Conservation (phyloP, 83 land plant species). For the Larix sibirica region DNA sequence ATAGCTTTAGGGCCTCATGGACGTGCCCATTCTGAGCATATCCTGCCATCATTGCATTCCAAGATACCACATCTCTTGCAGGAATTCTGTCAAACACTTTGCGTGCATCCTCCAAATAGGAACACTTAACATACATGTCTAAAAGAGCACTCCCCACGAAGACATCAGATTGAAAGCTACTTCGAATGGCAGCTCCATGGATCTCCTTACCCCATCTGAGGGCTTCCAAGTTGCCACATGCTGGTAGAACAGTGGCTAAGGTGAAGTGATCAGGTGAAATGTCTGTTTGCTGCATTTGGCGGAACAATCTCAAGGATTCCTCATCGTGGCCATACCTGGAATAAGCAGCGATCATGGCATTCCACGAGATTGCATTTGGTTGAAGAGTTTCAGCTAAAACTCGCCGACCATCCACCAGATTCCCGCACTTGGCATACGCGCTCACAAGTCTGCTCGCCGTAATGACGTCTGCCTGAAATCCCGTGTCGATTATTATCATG, state of each 20-base stretch:
- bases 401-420: neutral
- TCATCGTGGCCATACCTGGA: too few species aligned
- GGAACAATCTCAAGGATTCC: too few species aligned
- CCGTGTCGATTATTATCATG: too few species aligned
- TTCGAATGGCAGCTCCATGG: slow-evolving; percentile 31
- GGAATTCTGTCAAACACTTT: slow-evolving; percentile 38
- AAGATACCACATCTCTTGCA: slow-evolving; percentile 46
- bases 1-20: slow-evolving; percentile 31
- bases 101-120: slow-evolving; percentile 35
- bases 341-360: slow-evolving; percentile 35
- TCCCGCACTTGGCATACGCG: too few species aligned
- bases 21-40: slow-evolving; percentile 50
- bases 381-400: slow-evolving; percentile 19
- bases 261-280: slow-evolving; percentile 49
- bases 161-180: slow-evolving; percentile 15
- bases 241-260: slow-evolving; percentile 51
- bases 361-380: slow-evolving; percentile 30
- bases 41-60: slow-evolving; percentile 64
- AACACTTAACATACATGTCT: slow-evolving; percentile 71
- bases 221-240: slow-evolving; percentile 31
- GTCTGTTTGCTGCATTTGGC: too few species aligned
- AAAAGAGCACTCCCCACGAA: slow-evolving; percentile 37
- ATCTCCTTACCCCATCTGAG: slow-evolving; percentile 35
- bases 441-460: too few species aligned
- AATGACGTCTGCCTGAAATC: too few species aligned